A percentile compares a stretch with the other conserved stretches of the same genome.
phyloP scores from a whole-genome alignment of 2,329 filamentous ascomycete species.

The Colletotrichum magnum region DNA sequence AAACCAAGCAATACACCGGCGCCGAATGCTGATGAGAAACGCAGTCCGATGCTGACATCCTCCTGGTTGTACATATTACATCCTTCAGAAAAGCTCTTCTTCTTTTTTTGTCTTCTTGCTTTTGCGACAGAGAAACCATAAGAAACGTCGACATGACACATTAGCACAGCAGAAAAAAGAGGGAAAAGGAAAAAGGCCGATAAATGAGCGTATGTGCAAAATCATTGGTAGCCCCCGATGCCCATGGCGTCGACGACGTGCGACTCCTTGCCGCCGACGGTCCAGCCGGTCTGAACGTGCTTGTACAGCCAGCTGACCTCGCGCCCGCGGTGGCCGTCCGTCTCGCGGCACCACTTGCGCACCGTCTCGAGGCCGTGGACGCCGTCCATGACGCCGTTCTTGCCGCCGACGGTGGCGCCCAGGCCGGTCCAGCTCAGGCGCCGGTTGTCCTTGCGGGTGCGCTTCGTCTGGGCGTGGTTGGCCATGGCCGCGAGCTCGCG shows the following conservation, averaged over 20 bases:
- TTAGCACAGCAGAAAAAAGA: background rate
- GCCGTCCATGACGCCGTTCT: conserved; percentile 50
- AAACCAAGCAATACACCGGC: conserved; percentile 18
- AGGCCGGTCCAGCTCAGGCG: conserved; percentile 59
- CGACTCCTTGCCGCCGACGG: conserved; percentile 31
- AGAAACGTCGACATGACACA: background rate
- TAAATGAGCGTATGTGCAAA: background rate
- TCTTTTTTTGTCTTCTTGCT: conserved; percentile 20
- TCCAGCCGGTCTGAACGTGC: conserved; percentile 40
- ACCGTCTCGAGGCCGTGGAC: conserved; percentile 52
- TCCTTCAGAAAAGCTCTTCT: conserved; percentile 13
- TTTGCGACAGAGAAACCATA: conserved; percentile 8
- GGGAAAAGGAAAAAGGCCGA: background rate
- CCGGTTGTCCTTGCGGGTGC: conserved; percentile 45
- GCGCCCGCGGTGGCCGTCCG: conserved; percentile 49
- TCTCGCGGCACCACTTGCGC: conserved; percentile 50
- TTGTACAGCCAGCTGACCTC: conserved; percentile 51
- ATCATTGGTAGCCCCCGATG: background rate
- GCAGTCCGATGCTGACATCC: background rate
- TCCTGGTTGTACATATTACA: background rate
- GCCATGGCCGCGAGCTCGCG: conserved; percentile 57
- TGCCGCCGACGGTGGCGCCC: conserved; percentile 49
- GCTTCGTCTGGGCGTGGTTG: conserved; percentile 47
- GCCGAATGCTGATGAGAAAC: conserved; percentile 33
- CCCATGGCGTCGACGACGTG: conserved; percentile 39